These are phyloP conservation scores for Trametes coccinea DNA, from an alignment of 768 basidiomycete genomes.

Conservation along the genomic window DNA sequence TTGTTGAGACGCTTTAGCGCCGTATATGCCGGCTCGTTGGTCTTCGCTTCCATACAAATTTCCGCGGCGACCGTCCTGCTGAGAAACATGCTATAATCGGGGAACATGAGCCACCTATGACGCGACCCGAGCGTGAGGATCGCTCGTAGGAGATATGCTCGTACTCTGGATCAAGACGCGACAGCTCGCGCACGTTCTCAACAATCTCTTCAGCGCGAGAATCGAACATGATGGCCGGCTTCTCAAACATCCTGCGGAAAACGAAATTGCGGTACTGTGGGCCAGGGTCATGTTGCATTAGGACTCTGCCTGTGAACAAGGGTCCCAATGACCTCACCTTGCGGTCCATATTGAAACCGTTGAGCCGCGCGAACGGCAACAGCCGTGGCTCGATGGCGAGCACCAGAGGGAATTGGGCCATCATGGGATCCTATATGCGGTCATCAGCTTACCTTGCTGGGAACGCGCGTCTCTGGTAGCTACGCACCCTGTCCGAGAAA, in stretches of 20 bases:
- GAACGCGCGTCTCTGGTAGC: background rate
- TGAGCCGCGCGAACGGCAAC: conserved; percentile 67
- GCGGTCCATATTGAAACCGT: conserved; percentile 78
- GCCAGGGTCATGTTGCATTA: conserved; percentile 5
- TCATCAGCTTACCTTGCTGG: conserved; percentile 4
- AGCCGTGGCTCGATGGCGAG: conserved; percentile 76
- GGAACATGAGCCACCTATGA: conserved; percentile 12
- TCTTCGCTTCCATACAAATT: conserved; percentile 77
- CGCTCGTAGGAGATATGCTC: conserved; percentile 19
- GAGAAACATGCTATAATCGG: conserved; percentile 67
- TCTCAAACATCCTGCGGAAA: conserved; percentile 86
- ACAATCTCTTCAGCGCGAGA: conserved; percentile 62
- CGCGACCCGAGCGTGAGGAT: background rate
- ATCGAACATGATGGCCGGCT: conserved; percentile 49
- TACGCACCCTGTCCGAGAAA: conserved; percentile 64
- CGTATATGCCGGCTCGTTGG: conserved; percentile 66
- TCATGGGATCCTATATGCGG: conserved; percentile 63
- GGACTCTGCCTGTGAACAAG: background rate
- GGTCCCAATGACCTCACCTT: conserved; percentile 46
- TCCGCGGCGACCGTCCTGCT: conserved; percentile 83
- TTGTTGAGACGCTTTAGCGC: conserved; percentile 70
- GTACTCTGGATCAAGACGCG: conserved; percentile 68
- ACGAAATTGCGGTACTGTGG: conserved; percentile 78
- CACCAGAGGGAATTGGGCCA: conserved; percentile 74
- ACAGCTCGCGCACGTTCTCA: conserved; percentile 69